Evolutionary conservation across 2,329 filamentous ascomycete species (phyloP), one percentile per base, ranked within the genome.

Genomic region (Penicillium aurantiogriseum): DNA sequence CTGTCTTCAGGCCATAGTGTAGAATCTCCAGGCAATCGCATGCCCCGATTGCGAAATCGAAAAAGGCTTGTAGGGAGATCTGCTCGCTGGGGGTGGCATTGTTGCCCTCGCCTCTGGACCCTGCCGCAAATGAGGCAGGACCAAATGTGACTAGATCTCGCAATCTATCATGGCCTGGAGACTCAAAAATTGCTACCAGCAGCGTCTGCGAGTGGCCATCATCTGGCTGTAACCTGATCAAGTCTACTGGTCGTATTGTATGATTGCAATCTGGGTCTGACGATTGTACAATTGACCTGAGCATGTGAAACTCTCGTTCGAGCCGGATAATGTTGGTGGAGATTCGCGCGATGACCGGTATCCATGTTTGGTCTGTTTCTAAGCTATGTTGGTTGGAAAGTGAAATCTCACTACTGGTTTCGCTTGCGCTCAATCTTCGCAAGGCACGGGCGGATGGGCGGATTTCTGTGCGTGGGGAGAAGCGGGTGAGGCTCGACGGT

Each of bases 31-130:
- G 77, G 69, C 91, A 95, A 72, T 95, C 86, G 6, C 89, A 85
- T 1, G 92, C 90, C 25, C 92, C 92, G 57, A 96, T 90, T 31
- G 92, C 93, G 70, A 97, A 97, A 68, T 96, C 89, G 29, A 97
- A 82, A 68, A 97, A 97, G 17, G 85, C 81, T 46, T 88, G 82
- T 6, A 97, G 78, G 45, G 88, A 86, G 43, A 94, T 86, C 38
- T 85, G 83, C 19, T 83, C 80, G 19, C 80, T 79, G 1, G 86
- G 79, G 2, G 74, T 75, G 38, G 79, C 78, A n/a, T 79, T 72
- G 38, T 78, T 79, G 76, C 64, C 67, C 39, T 76, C 73, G 23
- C 67, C 65, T 35, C 80, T 82, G 3, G 79, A 72, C 53, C 82
- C 85, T 72, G 63, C 81, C 79, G 70, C 76, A 80, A 88, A 91